Percentiles rank a stretch among this genome's conserved stretches.
Evolutionary conservation across 495 filamentous ascomycete genomes (phyloP).

Genomic region (Tuber melanosporum): DNA sequence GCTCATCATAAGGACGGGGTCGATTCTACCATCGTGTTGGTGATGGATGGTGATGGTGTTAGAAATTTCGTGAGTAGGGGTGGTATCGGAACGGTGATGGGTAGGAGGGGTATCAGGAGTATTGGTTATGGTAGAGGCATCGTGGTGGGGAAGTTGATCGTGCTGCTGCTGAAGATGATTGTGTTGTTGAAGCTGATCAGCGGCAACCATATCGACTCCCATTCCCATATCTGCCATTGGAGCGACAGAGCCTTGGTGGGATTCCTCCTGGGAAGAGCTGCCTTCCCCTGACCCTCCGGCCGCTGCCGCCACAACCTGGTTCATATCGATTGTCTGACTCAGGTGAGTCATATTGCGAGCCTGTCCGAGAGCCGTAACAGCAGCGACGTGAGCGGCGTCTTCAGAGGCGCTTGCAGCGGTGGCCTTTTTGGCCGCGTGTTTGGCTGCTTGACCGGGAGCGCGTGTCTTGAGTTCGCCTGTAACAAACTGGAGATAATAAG

Average conservation of each 20-base stretch:
- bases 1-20: constrained; percentile 23
- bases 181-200: constrained; percentile 27
- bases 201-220: constrained; percentile 20
- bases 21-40: constrained; percentile 10
- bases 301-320: constrained; percentile 27
- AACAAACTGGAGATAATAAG: constrained; percentile 81
- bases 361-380: constrained; percentile 36
- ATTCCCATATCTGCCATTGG: constrained; percentile 36
- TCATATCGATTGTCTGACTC: constrained; percentile 38
- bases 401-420: constrained; percentile 35
- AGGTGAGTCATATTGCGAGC: constrained; percentile 17
- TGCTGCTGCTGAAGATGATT: constrained; percentile 13
- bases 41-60: background rate
- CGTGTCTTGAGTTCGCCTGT: constrained; percentile 91
- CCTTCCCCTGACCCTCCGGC: constrained; percentile 45
- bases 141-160: background rate
- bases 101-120: background rate
- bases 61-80: background rate
- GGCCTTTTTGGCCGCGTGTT: constrained; percentile 67
- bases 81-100: background rate
- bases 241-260: constrained; percentile 16
- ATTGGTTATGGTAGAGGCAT: background rate
- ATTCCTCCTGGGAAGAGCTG: constrained; percentile 31
- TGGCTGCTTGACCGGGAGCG: constrained; percentile 73
- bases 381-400: constrained; percentile 39